Conservation (phyloP, 2,329 filamentous ascomycete genomes). For the Aspergillus neotritici region DNA sequence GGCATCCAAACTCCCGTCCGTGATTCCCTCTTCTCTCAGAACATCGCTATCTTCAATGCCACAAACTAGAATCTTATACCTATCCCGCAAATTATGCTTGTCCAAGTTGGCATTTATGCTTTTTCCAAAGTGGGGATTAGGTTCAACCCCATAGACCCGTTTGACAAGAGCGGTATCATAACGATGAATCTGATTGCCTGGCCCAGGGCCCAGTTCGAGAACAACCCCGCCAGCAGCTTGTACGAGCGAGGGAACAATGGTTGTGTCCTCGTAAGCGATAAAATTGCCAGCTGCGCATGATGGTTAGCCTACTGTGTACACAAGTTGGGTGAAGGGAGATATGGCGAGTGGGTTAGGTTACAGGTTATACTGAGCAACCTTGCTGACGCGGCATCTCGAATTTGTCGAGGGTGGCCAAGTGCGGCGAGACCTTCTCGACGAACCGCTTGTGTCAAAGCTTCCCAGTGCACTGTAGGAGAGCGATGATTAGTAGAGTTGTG, state of each 20-base stretch:
- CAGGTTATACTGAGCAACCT: conserved; percentile 15
- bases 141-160: conserved; percentile 39
- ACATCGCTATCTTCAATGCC: conserved; percentile 39
- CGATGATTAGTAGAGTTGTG: conserved; percentile 1
- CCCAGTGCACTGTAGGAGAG: conserved; percentile 13
- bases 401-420: conserved; percentile 6
- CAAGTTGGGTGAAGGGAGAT: not conserved
- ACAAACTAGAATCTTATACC: conserved; percentile 35
- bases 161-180: conserved; percentile 31
- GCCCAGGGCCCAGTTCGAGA: conserved; percentile 43
- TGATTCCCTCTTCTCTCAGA: conserved; percentile 34
- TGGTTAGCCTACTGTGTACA: not conserved
- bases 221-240: conserved; percentile 31
- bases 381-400: conserved; percentile 16
- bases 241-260: conserved; percentile 27
- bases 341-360: conserved; percentile 5
- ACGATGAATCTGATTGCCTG: conserved; percentile 41
- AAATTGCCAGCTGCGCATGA: conserved; percentile 12
- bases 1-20: conserved; percentile 31
- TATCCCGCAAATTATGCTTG: conserved; percentile 27
- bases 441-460: conserved; percentile 13
- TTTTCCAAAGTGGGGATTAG: conserved; percentile 32
- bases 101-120: conserved; percentile 27
- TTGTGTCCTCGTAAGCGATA: conserved; percentile 32
- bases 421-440: conserved; percentile 13